Base-by-base conservation (phyloP, 495 filamentous ascomycete genomes). In the Annulohypoxylon moriforme region DNA sequence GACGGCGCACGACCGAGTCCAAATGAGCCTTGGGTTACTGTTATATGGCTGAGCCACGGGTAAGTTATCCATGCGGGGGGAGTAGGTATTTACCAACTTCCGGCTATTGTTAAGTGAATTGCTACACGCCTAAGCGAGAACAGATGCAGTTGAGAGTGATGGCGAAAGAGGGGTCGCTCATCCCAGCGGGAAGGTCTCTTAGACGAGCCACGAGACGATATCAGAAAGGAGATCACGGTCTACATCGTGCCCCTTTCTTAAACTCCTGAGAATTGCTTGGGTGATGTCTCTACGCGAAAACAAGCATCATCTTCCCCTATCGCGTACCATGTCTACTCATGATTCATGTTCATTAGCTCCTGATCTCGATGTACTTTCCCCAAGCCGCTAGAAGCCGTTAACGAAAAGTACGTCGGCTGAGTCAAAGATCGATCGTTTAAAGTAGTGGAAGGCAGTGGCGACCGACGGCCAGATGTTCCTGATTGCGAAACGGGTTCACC, bases 21-120 rank as follows among this genome's bases (percentile, higher is more conserved):
- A 68, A 60, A 72, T 64, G 70, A 69, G 47, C 71, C 65, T 73
- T 73, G 50, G 65, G 57, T 69, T 53, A 40, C 29, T 66, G n/a
- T 68, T 66, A 69, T 66, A 65, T 56, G 69, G 60, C 66, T 49
- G 61, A 66, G 60, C 20, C 40, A 66, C 71, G 71, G 66, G 44
- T 69, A 68, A 66, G 71, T 68, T 69, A 44, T 47, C 52, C 24
- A 61, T 69, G 71, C 71, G 71, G 71, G 66, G 69, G 60, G 52
- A 58, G 33, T 63, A 69, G 42, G 33, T 67, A 69, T 62, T 66
- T 69, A 67, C 61, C 71, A 73, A 67, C 71, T 69, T 65, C 56
- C 71, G 71, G 71, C 71, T 73, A 73, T 73, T 73, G 61, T 69
- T 66, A 38, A 73, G 60, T 52, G 57, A 44, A 31, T 38, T 34